Conservation (phyloP, 345 rosid genomes). For the Linum tenue region DNA sequence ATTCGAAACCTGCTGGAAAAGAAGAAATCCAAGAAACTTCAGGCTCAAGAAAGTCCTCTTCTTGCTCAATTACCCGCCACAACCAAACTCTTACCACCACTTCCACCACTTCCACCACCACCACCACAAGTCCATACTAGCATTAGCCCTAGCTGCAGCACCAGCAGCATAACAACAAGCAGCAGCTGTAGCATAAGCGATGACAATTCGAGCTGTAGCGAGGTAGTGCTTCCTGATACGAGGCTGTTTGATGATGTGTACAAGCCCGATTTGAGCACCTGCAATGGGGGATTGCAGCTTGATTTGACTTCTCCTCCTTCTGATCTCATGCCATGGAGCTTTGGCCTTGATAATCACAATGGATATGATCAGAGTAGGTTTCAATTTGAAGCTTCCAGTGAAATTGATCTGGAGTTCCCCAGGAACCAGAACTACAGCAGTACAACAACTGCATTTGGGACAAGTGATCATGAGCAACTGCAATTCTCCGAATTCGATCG, state of each 20-base stretch:
- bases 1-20: slow-evolving; percentile 45
- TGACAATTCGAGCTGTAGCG: slow-evolving; percentile 8
- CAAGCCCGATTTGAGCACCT: slow-evolving; percentile 50
- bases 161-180: slow-evolving; percentile 6
- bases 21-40: slow-evolving; percentile 26
- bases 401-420: slow-evolving; percentile 33
- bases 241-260: slow-evolving; percentile 39
- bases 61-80: background rate
- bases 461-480: background rate
- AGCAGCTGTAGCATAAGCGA: slow-evolving; percentile 15
- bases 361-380: slow-evolving; percentile 23
- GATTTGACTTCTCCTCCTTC: slow-evolving; percentile 21
- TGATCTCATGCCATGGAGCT: slow-evolving; percentile 21
- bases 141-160: background rate
- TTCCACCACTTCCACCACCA: slow-evolving; percentile 3
- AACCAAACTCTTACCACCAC: slow-evolving; percentile 13
- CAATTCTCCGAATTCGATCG: slow-evolving; percentile 56
- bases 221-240: slow-evolving; percentile 16
- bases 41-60: slow-evolving; percentile 7
- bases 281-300: slow-evolving; percentile 18
- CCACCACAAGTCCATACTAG: background rate
- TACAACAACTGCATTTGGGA: slow-evolving; percentile 3
- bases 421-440: slow-evolving; percentile 4
- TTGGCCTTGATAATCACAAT: background rate
- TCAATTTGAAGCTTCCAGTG: slow-evolving; percentile 36